phyloP scores from a whole-genome alignment of 2,329 filamentous ascomycete species.

The Sporothrix phasma region DNA sequence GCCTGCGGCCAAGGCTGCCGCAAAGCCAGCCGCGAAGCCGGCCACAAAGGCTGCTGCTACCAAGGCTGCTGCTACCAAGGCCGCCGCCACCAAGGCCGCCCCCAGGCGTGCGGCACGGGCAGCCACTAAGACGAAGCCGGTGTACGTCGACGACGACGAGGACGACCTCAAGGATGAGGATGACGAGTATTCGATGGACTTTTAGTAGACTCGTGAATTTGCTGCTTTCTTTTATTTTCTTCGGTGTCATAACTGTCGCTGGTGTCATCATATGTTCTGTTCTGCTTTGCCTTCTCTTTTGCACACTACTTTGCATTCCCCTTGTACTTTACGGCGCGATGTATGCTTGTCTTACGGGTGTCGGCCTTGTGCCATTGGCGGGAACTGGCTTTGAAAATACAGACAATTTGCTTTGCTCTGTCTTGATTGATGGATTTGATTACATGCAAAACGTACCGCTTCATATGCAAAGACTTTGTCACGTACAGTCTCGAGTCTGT shows the following conservation, averaged over 20 bases:
- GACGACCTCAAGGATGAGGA: constrained; percentile 25
- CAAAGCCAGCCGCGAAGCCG: not conserved
- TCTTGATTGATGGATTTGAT: no score
- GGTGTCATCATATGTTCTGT: constrained; percentile 16
- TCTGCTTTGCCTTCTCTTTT: not conserved
- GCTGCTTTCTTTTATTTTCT: constrained; percentile 11
- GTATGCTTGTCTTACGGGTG: no score
- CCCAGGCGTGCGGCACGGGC: constrained; percentile 30
- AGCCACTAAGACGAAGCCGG: constrained; percentile 32
- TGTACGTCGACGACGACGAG: constrained; percentile 30
- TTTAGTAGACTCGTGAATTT: constrained; percentile 17
- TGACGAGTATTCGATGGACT: constrained; percentile 33
- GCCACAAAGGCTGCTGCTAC: not conserved
- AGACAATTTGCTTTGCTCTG: no score
- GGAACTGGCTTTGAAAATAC: no score
- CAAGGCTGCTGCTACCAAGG: constrained; percentile 1
- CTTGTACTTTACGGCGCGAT: no score
- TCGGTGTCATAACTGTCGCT: not conserved
- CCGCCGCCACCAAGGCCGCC: not conserved
- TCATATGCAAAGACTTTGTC: no score
- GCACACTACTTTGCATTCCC: no score
- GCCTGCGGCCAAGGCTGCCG: not conserved
- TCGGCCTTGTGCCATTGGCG: no score
- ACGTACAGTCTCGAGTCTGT: no score
- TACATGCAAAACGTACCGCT: no score